These are phyloP conservation scores for Spiraea crenata DNA, from an alignment of 331 rosid genomes.

Conservation along the genomic window DNA sequence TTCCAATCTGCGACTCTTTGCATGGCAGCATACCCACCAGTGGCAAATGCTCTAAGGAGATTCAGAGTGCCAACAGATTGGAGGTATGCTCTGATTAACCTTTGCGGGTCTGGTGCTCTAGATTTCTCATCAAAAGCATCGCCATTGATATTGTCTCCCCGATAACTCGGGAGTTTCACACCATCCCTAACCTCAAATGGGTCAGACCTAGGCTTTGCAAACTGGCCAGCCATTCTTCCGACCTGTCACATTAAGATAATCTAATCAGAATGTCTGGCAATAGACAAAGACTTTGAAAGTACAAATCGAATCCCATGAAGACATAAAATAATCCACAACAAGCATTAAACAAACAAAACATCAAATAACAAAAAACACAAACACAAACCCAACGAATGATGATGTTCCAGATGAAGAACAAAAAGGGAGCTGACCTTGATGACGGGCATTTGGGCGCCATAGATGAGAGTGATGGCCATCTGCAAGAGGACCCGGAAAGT, in stretches of 20 bases:
- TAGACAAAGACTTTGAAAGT: background rate
- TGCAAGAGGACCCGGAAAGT: constrained; percentile 43
- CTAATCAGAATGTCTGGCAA: no score
- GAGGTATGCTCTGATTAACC: constrained; percentile 47
- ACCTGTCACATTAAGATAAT: constrained; percentile 21
- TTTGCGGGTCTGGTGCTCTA: constrained; percentile 40
- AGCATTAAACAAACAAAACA: no score
- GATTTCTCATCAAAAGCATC: constrained; percentile 45
- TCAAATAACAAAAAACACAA: background rate
- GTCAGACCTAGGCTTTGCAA: constrained; percentile 48
- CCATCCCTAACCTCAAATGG: constrained; percentile 43
- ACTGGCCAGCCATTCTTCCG: constrained; percentile 53
- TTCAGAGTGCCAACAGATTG: constrained; percentile 46
- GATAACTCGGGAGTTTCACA: constrained; percentile 40
- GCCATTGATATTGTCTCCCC: constrained; percentile 43
- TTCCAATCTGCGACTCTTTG: constrained; percentile 50
- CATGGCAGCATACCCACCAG: constrained; percentile 52
- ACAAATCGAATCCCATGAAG: background rate
- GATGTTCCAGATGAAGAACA: background rate
- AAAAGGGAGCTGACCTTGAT: constrained; percentile 38
- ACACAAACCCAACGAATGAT: background rate
- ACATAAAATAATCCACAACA: background rate
- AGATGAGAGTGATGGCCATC: constrained; percentile 42
- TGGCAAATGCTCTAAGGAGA: constrained; percentile 47
- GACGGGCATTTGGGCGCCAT: constrained; percentile 47